Percentiles rank a stretch among this genome's conserved stretches.
phyloP scores from a whole-genome alignment of 2,329 filamentous ascomycete genomes.

The Colletotrichum gigasporum region DNA sequence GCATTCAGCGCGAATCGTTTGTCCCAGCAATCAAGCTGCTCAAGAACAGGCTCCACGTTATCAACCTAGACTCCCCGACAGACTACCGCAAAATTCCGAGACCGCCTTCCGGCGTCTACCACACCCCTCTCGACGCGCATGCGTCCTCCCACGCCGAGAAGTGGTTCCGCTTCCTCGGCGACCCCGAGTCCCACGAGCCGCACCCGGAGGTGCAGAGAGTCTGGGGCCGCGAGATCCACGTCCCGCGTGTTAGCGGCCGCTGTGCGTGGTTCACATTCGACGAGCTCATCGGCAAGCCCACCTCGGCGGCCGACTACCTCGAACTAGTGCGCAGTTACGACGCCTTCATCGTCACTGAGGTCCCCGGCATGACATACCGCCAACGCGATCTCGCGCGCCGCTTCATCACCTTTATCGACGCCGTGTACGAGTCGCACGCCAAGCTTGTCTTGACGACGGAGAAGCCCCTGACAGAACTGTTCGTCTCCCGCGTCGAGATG shows the following conservation, averaged over 20 bases:
- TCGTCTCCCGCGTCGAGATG: constrained; percentile 78
- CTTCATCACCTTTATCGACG: constrained; percentile 98
- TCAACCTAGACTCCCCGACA: constrained; percentile 93
- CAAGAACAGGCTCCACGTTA: constrained; percentile 83
- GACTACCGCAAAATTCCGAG: constrained; percentile 98
- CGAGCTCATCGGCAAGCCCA: constrained; percentile 88
- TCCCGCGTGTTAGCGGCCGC: constrained; percentile 86
- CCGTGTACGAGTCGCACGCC: constrained; percentile 91
- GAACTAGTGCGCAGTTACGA: constrained; percentile 92
- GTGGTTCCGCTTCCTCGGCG: constrained; percentile 95
- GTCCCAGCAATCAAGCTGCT: constrained; percentile 94
- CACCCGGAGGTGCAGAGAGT: constrained; percentile 83
- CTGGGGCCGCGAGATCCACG: constrained; percentile 90
- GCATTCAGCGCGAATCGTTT: constrained; percentile 94
- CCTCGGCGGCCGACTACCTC: constrained; percentile 93
- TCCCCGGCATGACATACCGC: constrained; percentile 89
- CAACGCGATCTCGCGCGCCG: constrained; percentile 88
- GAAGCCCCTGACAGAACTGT: constrained; percentile 85
- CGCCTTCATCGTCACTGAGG: constrained; percentile 89
- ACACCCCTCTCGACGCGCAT: constrained; percentile 83
- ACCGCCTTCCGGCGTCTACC: constrained; percentile 92
- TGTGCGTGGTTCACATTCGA: constrained; percentile 93
- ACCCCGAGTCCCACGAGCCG: constrained; percentile 78
- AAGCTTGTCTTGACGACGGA: constrained; percentile 94
- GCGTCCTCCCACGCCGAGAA: constrained; percentile 86